Base-by-base conservation (phyloP, 805 yeast species). In the Saccharomyces mikatae region DNA sequence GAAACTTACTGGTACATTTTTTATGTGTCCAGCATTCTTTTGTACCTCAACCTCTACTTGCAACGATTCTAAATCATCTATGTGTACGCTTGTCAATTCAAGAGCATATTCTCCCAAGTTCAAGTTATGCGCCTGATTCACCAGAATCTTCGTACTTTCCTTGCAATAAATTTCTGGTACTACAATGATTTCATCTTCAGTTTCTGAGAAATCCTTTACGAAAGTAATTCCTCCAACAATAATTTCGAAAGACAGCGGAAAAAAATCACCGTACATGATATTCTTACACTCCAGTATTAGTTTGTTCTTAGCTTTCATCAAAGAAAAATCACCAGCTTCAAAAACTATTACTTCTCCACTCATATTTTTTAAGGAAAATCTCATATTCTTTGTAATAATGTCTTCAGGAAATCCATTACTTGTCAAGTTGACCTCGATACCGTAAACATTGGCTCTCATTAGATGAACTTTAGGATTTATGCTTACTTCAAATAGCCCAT, bases 141-240 rank as follows among this genome's bases (percentile, higher is more conserved):
- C 48, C 14, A 44, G 47, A 6, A 67, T 32, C 5, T 55, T 51
- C 10, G 67, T 60, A 46, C 58, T 61, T n/a, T 57, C 57, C 6
- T 50, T 51, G 29, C 54, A 48, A 46, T 54, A 63, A 2, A 65
- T 54, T 11, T 63, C 66, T 32, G 56, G 52, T 11, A 64, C 54
- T 13, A 50, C 46, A 22, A 63, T 48, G 24, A 28, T 11, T 10
- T 52, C 31, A 11, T 46, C 49, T 2, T 31, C 28, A 17, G 48
- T 32, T 3, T 53, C 49, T 3, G 54, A 48, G 41, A 63, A 69
- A 44, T 65, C 62, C 49, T 66, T 60, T 2, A 62, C 54, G 36
- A 70, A 69, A 13, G 57, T 59, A 1, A 70, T 67, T 17, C 55
- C 59, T 2, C 65, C 66, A 6, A 68, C 57, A n/a, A 49, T 53